Percentiles rank a stretch among this genome's conserved stretches.
phyloP scores from a whole-genome alignment of 2,329 filamentous ascomycete genomes.

The Xylariaceae sp. region DNA sequence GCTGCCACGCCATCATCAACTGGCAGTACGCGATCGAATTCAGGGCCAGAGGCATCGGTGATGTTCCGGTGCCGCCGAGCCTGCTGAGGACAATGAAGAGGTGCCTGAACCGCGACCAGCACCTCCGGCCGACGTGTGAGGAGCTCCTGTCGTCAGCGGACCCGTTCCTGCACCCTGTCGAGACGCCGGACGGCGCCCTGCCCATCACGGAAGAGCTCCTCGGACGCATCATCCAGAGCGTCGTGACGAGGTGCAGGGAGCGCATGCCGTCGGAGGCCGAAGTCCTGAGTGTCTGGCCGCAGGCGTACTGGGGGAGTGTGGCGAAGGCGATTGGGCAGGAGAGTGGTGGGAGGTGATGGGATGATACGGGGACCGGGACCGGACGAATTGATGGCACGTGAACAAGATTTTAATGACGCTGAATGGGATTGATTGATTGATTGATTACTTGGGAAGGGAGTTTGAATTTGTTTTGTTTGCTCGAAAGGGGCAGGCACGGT shows the following conservation, averaged over 20 bases:
- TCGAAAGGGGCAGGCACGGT: no score
- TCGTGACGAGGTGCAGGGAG: conserved; percentile 54
- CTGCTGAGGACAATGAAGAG: conserved; percentile 57
- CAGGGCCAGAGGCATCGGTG: conserved; percentile 63
- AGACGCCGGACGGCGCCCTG: conserved; percentile 48
- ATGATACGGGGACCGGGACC: neutral
- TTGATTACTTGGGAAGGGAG: no score
- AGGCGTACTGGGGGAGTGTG: conserved; percentile 57
- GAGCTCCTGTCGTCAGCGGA: conserved; percentile 56
- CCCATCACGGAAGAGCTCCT: conserved; percentile 60
- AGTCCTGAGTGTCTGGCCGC: conserved; percentile 50
- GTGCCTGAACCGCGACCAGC: conserved; percentile 58
- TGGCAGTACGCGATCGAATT: conserved; percentile 69
- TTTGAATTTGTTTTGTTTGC: no score
- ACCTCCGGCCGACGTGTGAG: conserved; percentile 57
- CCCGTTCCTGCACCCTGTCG: conserved; percentile 58
- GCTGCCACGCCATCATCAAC: conserved; percentile 82
- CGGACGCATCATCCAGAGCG: conserved; percentile 56
- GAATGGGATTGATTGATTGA: no score
- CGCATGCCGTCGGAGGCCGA: conserved; percentile 55
- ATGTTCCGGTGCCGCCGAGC: conserved; percentile 51
- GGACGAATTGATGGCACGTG: no score
- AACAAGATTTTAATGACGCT: no score
- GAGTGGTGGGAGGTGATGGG: conserved; percentile 4
- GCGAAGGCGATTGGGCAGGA: conserved; percentile 44